Base-by-base conservation (phyloP, 129 eudicot genomes). In the Centella asiatica region DNA sequence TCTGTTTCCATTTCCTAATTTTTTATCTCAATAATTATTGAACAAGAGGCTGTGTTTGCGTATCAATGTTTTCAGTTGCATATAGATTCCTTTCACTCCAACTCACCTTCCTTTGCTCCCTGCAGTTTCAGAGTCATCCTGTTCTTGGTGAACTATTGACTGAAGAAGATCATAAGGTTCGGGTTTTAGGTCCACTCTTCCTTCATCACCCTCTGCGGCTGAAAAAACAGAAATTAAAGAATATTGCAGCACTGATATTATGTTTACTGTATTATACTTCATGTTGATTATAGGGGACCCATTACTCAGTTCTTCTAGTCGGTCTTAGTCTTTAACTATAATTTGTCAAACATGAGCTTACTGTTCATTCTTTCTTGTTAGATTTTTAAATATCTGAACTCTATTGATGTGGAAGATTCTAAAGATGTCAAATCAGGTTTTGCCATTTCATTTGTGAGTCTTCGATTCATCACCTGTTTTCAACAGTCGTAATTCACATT, bases 71-170 rank as follows among this genome's bases (percentile, higher is more conserved):
- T 18, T 33, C 59, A 15, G 7, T 64, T 28, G 11, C 13, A 4
- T 45, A 36, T 10, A 27, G 26, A 32, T 18, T 23, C 40, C 18
- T 45, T 46, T 31, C 23, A 12, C 36, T 44, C 45, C 0, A 24
- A n/a, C 26, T 70, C 27, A 70, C 22, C 37, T 17, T 24, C 5
- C 33, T 37, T 37, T 44, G 13, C 61, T 66, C 24, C 2, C 44
- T 83, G 79, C 87, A 93, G 96, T 87, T 93, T 63, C 48, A 82
- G 74, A 85, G 95, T 77, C 99, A 93, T 76, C 96, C 99, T 65
- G 96, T 83, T 60, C 88, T 93, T 34, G 52, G 83, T 33, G 96
- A 80, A 45, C 92, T 93, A 58, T 69, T 88, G 60, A 80, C 69
- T 31, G 96, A 85, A 63, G 99, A 93, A 62, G 99, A 93, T 79